phyloP scores from a whole-genome alignment of 495 filamentous ascomycete species.

The Clavariopsis aquatica region DNA sequence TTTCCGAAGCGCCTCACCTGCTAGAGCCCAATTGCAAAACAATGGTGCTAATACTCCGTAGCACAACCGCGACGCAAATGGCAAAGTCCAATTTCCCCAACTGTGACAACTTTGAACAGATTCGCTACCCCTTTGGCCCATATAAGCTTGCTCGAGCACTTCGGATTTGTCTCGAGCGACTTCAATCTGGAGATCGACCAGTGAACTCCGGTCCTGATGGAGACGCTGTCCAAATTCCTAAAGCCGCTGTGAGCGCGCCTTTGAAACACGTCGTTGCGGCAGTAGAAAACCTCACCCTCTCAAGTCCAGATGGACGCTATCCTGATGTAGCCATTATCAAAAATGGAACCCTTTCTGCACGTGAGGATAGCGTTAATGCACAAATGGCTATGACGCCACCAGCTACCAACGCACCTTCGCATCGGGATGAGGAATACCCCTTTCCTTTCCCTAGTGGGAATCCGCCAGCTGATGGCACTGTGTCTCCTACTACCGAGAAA shows the following conservation, averaged over 20 bases:
- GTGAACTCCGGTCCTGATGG: background rate
- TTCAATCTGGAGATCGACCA: background rate
- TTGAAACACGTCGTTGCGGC: background rate
- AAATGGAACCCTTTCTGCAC: slow-evolving; percentile 1
- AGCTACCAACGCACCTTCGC: background rate
- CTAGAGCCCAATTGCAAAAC: background rate
- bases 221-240: background rate
- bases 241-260: background rate
- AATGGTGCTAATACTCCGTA: slow-evolving; percentile 1
- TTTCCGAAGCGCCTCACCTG: background rate
- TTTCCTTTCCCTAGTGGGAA: background rate
- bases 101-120: slow-evolving; percentile 7
- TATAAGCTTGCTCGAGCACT: slow-evolving; percentile 12
- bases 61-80: slow-evolving; percentile 1
- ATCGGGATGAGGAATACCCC: background rate
- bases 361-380: slow-evolving; percentile 18
- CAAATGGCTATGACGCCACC: slow-evolving; percentile 14
- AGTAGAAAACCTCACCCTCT: slow-evolving; percentile 9
- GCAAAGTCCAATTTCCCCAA: background rate
- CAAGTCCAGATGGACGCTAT: background rate
- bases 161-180: slow-evolving; percentile 4
- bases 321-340: slow-evolving; percentile 7
- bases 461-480: slow-evolving; percentile 6
- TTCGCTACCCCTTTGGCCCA: slow-evolving; percentile 9
- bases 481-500: background rate